Evolutionary conservation across 169 alveolate genomes (phyloP).

Genomic region (Plasmodium fragile): DNA sequence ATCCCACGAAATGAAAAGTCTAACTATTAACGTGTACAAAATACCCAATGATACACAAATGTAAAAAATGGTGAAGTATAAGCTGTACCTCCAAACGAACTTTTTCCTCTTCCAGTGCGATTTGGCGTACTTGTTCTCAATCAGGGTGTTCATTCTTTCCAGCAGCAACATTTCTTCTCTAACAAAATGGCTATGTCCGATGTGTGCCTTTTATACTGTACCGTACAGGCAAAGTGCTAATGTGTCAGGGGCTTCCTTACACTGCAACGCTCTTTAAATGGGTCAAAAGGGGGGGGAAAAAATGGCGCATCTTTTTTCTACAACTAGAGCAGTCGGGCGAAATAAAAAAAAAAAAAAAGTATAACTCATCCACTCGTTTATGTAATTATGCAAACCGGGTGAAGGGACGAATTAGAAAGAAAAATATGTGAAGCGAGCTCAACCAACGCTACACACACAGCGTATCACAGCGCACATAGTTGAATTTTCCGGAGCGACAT

Average conservation of each 20-base stretch:
- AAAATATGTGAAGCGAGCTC: neutral
- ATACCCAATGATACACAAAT: slow-evolving; percentile 21
- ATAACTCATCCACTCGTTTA: neutral
- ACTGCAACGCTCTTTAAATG: neutral
- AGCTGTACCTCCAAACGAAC: slow-evolving; percentile 60
- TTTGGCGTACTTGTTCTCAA: slow-evolving; percentile 43
- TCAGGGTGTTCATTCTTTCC: slow-evolving; percentile 44
- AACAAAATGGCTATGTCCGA: neutral
- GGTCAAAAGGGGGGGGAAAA: neutral
- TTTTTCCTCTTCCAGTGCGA: slow-evolving; percentile 64
- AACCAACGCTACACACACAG: neutral
- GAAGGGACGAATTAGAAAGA: neutral
- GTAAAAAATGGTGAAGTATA: slow-evolving; percentile 48
- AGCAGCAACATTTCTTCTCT: slow-evolving; percentile 38
- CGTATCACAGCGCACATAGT: neutral
- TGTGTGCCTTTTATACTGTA: neutral
- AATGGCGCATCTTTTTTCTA: neutral
- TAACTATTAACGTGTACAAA: slow-evolving; percentile 19
- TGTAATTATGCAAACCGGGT: neutral
- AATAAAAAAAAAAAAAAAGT: neutral
- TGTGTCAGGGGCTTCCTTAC: neutral
- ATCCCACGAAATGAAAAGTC: slow-evolving; percentile 29
- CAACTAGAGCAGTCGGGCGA: neutral
- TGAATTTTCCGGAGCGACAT: neutral
- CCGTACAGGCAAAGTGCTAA: neutral